A percentile compares a stretch with the other conserved stretches of the same genome.
Conservation (phyloP, 768 basidiomycete species). For the Coprinopsis marcescibilis region DNA sequence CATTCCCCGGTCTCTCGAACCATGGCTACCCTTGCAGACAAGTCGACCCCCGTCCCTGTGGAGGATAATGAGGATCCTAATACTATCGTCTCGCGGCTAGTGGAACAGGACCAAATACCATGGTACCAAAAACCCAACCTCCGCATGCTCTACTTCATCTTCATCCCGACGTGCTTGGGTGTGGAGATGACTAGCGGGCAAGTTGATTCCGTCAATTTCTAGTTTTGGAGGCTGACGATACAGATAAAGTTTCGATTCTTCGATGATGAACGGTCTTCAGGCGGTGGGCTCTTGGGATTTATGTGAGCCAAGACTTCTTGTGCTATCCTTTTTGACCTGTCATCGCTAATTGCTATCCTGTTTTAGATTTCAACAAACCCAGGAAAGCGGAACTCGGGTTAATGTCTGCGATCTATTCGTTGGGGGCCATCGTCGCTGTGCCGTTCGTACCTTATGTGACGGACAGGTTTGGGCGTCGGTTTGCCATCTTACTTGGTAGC, state of each 20-base stretch:
- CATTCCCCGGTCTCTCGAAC: not conserved
- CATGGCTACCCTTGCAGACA: not conserved
- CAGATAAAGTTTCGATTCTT: constrained; percentile 43
- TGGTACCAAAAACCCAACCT: constrained; percentile 64
- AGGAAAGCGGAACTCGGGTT: constrained; percentile 49
- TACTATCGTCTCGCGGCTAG: constrained; percentile 33
- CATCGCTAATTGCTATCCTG: no score
- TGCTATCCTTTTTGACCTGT: not conserved
- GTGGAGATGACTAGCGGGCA: constrained; percentile 61
- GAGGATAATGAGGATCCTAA: constrained; percentile 17
- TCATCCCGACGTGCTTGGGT: constrained; percentile 56
- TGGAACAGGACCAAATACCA: constrained; percentile 43
- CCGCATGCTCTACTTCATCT: constrained; percentile 45
- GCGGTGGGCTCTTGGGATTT: constrained; percentile 51
- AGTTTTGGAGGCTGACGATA: no score
- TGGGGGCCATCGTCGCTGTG: constrained; percentile 49
- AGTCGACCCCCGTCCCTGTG: not conserved
- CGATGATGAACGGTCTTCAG: constrained; percentile 60
- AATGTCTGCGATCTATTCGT: constrained; percentile 53
- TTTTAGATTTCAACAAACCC: constrained; percentile 48
- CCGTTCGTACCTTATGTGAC: constrained; percentile 48
- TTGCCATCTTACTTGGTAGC: constrained; percentile 48
- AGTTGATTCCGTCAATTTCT: constrained; percentile 13
- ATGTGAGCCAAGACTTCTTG: constrained; percentile 27
- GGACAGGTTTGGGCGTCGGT: constrained; percentile 45